A percentile compares a stretch with the other conserved stretches of the same genome.
phyloP scores from a whole-genome alignment of 1,284 basidiomycete genomes.

The Papiliotrema laurentii region DNA sequence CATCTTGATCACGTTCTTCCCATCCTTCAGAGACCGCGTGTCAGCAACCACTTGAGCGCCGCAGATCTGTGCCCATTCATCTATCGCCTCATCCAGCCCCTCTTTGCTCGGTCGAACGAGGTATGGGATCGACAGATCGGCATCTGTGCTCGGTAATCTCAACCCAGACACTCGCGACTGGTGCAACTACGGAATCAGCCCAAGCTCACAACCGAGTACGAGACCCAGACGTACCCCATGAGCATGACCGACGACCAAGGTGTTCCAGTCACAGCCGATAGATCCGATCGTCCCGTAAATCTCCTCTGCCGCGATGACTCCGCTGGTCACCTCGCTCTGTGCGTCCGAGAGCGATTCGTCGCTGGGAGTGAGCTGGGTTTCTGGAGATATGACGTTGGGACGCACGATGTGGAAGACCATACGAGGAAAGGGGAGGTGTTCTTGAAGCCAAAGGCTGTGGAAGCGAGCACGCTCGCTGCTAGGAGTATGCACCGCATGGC shows the following conservation, averaged over 20 bases:
- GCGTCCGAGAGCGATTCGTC: conserved; percentile 26
- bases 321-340: conserved; percentile 21
- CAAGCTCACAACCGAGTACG: conserved; percentile 22
- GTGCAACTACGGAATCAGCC: conserved; percentile 30
- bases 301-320: conserved; percentile 31
- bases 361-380: conserved; percentile 12
- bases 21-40: conserved; percentile 6
- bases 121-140: conserved; percentile 37
- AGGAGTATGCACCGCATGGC: conserved; percentile 28
- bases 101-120: conserved; percentile 19
- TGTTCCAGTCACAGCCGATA: conserved; percentile 43
- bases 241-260: conserved; percentile 24
- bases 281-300: conserved; percentile 31
- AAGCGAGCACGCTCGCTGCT: conserved; percentile 22
- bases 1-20: conserved; percentile 21
- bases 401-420: conserved; percentile 39
- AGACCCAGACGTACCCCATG: conserved; percentile 24
- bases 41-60: conserved; percentile 26
- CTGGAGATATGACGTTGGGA: background rate
- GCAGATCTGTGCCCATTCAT: conserved; percentile 34
- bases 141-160: conserved; percentile 13
- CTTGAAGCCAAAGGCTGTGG: conserved; percentile 28
- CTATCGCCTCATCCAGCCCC: conserved; percentile 21
- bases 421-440: conserved; percentile 41
- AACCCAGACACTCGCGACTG: conserved; percentile 24